Percentiles rank a stretch among this genome's conserved stretches.
phyloP scores from a whole-genome alignment of 148 eudicot genomes.

The Gaultheria prostrata region DNA sequence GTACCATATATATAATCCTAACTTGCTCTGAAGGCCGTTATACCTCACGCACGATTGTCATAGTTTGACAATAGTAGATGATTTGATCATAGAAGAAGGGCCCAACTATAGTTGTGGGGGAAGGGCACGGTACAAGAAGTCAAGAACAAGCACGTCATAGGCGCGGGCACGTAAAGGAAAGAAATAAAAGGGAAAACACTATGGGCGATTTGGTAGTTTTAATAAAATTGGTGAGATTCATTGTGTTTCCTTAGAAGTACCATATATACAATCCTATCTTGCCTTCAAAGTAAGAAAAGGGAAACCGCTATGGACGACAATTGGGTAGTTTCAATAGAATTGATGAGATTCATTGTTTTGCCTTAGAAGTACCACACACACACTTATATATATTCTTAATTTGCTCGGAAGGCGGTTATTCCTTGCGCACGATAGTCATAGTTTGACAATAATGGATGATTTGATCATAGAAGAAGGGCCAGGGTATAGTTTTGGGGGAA shows the following conservation, averaged over 20 bases:
- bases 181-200: neutral
- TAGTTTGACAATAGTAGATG: neutral
- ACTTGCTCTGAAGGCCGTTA: neutral
- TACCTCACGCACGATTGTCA: neutral
- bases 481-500: neutral
- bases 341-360: neutral
- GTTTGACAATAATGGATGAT: neutral
- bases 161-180: too few species aligned
- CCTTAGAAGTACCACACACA: too few species aligned
- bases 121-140: too few species aligned
- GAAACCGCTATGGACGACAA: neutral
- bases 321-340: slow-evolving; percentile 7
- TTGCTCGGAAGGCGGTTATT: neutral
- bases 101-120: too few species aligned
- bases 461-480: slow-evolving; percentile 3
- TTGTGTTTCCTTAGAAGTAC: neutral
- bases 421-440: neutral
- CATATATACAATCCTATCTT: neutral
- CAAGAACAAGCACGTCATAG: neutral
- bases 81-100: too few species aligned
- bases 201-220: neutral
- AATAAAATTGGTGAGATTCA: slow-evolving; percentile 4
- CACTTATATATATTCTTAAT: too few species aligned
- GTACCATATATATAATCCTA: neutral
- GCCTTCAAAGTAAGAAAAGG: neutral